Evolutionary conservation across 2,329 filamentous ascomycete genomes (phyloP).

Genomic region (Hyphodiscus sp.): DNA sequence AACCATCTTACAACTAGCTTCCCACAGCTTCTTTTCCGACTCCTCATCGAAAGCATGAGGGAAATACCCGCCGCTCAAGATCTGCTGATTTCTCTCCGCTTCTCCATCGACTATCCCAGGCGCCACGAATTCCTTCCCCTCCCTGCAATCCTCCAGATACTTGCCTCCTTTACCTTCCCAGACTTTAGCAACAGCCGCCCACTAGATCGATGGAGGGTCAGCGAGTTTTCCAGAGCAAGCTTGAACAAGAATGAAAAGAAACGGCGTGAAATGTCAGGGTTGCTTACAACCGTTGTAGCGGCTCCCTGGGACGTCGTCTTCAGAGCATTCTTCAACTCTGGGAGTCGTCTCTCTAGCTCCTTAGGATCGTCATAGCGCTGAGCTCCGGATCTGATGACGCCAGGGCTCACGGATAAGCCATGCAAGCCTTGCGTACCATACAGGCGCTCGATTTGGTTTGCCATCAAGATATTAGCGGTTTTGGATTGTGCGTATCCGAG

Average conservation of each 20-base stretch:
- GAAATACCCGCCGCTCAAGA: constrained; percentile 8
- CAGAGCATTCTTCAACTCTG: constrained; percentile 18
- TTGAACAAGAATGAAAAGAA: no score
- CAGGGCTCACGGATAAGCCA: constrained; percentile 37
- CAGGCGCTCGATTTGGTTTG: constrained; percentile 39
- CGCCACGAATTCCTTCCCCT: constrained; percentile 20
- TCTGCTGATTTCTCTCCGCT: not conserved
- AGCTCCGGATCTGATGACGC: constrained; percentile 26
- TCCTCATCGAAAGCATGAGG: constrained; percentile 31
- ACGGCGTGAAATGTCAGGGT: no score
- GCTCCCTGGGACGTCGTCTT: constrained; percentile 36
- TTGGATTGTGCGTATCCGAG: constrained; percentile 38
- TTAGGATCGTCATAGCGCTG: constrained; percentile 22
- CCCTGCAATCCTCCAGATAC: constrained; percentile 33
- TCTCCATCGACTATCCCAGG: constrained; percentile 16
- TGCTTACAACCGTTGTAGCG: constrained; percentile 35
- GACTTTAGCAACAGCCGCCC: constrained; percentile 37
- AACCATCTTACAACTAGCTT: constrained; percentile 27
- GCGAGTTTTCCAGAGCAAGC: no score
- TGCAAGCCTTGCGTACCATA: constrained; percentile 35
- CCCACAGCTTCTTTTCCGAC: constrained; percentile 36
- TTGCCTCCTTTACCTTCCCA: constrained; percentile 31
- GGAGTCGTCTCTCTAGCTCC: not conserved
- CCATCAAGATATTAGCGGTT: constrained; percentile 39
- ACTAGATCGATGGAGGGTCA: no score